These are phyloP conservation scores for Pseudozyma hubeiensis DNA, from an alignment of 1,284 basidiomycete species.

Conservation along the genomic window DNA sequence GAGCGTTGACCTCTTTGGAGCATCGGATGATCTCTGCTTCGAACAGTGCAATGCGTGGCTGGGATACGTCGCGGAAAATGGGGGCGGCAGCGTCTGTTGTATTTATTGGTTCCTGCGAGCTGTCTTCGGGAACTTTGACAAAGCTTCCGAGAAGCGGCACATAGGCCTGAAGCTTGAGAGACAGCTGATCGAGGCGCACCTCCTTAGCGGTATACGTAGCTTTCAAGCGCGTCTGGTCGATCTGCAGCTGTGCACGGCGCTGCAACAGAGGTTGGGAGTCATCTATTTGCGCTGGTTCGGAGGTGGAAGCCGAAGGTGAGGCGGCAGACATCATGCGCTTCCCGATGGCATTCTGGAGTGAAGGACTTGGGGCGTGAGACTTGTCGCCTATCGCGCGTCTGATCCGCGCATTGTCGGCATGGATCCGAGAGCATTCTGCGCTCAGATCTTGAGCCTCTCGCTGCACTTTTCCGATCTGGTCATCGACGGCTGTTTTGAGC, in stretches of 20 bases:
- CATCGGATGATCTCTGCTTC: conserved; percentile 56
- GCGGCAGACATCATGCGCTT: conserved; percentile 47
- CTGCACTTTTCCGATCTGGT: conserved; percentile 58
- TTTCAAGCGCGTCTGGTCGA: conserved; percentile 42
- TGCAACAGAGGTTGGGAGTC: conserved; percentile 44
- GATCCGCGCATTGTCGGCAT: conserved; percentile 33
- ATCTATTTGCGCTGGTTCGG: neutral
- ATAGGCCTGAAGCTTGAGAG: conserved; percentile 40
- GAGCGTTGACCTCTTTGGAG: conserved; percentile 51
- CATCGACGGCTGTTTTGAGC: conserved; percentile 59
- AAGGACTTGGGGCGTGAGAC: conserved; percentile 26
- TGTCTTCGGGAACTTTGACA: conserved; percentile 33
- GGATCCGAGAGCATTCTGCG: conserved; percentile 40
- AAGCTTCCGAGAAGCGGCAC: conserved; percentile 45
- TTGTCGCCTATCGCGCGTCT: conserved; percentile 36
- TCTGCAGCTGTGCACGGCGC: conserved; percentile 31
- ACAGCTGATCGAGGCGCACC: conserved; percentile 42
- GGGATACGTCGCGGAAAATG: conserved; percentile 46
- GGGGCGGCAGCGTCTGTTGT: neutral
- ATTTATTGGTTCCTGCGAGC: conserved; percentile 1
- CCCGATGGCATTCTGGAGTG: conserved; percentile 44
- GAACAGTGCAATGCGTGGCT: conserved; percentile 33
- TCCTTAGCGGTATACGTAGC: conserved; percentile 32
- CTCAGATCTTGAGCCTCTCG: conserved; percentile 52
- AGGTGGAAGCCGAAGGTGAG: conserved; percentile 13